A percentile compares a stretch with the other conserved stretches of the same genome.
phyloP scores from a whole-genome alignment of 208 protist species.

The Trypanosomatidae sp. region DNA sequence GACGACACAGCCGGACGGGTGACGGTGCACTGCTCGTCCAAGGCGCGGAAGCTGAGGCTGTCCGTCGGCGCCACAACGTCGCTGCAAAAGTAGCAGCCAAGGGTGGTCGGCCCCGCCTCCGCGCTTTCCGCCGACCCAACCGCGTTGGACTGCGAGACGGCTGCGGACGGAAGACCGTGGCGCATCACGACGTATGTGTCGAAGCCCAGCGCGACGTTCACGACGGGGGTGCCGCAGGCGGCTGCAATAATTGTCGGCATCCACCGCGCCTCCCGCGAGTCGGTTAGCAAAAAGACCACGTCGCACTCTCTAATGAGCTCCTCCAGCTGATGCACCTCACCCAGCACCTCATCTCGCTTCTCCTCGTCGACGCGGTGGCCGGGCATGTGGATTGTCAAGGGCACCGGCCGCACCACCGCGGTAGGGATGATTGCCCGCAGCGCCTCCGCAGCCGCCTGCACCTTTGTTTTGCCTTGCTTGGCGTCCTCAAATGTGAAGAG shows the following conservation, averaged over 20 bases:
- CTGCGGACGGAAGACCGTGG: conserved; percentile 80
- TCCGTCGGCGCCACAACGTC: conserved; percentile 94
- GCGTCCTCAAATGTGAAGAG: conserved; percentile 90
- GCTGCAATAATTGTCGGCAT: conserved; percentile 95
- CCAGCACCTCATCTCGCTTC: conserved; percentile 22
- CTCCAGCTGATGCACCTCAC: conserved; percentile 62
- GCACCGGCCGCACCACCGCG: conserved; percentile 38
- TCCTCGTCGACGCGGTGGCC: conserved; percentile 85
- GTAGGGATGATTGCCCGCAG: conserved; percentile 90
- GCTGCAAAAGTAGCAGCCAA: conserved; percentile 99
- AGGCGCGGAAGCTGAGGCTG: conserved; percentile 92
- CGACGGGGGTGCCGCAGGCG: conserved; percentile 81
- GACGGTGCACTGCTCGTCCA: conserved; percentile 99
- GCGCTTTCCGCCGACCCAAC: too few relatives aligned
- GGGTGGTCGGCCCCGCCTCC: not conserved
- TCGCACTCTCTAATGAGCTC: conserved; percentile 91
- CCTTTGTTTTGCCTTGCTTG: conserved; percentile 77
- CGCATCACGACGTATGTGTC: conserved; percentile 98
- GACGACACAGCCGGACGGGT: conserved; percentile 93
- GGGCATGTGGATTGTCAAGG: conserved; percentile 97
- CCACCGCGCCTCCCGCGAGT: conserved; percentile 98
- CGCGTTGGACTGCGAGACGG: conserved; percentile 23
- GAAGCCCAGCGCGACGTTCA: conserved; percentile 98
- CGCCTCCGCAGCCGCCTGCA: conserved; percentile 84
- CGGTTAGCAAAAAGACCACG: conserved; percentile 97